Base-by-base conservation (phyloP, 2,329 filamentous ascomycete genomes). In the Bipolaris gigantea region DNA sequence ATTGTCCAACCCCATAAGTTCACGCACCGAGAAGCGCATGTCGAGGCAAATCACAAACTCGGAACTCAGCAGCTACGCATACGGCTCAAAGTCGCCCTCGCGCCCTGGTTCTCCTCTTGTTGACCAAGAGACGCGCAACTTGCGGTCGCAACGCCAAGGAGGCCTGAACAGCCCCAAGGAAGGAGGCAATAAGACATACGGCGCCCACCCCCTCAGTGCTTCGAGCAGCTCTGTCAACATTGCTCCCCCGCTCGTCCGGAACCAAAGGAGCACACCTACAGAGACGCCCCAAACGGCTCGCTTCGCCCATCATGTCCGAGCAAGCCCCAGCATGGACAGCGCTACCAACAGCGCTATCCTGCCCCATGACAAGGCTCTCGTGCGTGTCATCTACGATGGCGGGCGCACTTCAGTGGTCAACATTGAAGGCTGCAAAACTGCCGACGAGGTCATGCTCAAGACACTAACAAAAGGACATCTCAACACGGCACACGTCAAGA, bases 351-450 rank as follows among this genome's bases (percentile, higher is more conserved):
- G 93, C 83, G 90, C 90, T 62, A 88, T 89, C 55, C 79, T 97
- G 67, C 92, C 92, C 53, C 83, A 87, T 61, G 90, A 92, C 74
- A 91, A 95, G 73, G 89, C 92, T 55, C 85, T 96, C 56, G 96
- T 97, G 60, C 85, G 92, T 59, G 91, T 97, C 63, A 96, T 97
- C 69, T 96, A 90, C 62, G 94, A 92, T 44, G 90, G 87, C 58
- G 94, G 92, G 47, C 87, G 92, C 57, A 96, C 92, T 43, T 96
- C 96, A 70, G 92, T 97, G 21, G 87, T 99, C 69, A 94, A 94
- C 74, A 92, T 97, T 62, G 89, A 91, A 60, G 89, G 90, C 61
- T 97, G 92, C 81, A 92, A 87, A 69, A 94, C 89, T 5, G 89
- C 91, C 56, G 94, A 97, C 67, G 92, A 97, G 63, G 90, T 97